Percentiles rank a stretch among this genome's conserved stretches.
Evolutionary conservation across 1,284 basidiomycete genomes (phyloP).

Genomic region (Pseudomicrostroma phylloplanum): DNA sequence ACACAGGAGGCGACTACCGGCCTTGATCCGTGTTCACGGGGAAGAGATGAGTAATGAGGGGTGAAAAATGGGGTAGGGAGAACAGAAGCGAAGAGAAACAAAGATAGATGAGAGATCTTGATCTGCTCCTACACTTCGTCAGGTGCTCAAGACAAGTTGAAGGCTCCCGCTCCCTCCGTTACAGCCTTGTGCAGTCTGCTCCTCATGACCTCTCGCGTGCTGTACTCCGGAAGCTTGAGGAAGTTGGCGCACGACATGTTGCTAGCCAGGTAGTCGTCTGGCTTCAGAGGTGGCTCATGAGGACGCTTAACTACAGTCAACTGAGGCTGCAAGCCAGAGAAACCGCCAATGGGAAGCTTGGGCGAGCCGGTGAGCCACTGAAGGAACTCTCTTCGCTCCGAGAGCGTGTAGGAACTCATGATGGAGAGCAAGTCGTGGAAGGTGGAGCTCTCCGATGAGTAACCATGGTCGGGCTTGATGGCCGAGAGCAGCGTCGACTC

Average conservation of each 20-base stretch:
- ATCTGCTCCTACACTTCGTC: background rate
- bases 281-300: conserved; percentile 68
- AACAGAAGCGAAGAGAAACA: background rate
- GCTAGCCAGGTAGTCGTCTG: conserved; percentile 91
- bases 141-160: conserved; percentile 46
- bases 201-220: conserved; percentile 39
- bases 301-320: conserved; percentile 96
- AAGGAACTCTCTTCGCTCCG: conserved; percentile 75
- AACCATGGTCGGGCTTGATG: conserved; percentile 95
- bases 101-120: background rate
- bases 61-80: too few species aligned
- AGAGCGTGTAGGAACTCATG: conserved; percentile 71
- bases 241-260: conserved; percentile 96
- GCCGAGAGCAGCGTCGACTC: conserved; percentile 72
- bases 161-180: conserved; percentile 43
- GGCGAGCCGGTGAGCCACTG: conserved; percentile 93
- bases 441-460: conserved; percentile 83
- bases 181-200: conserved; percentile 39
- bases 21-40: too few species aligned
- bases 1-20: too few species aligned
- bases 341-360: conserved; percentile 71
- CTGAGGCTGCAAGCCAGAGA: conserved; percentile 86
- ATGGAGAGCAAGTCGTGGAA: conserved; percentile 80
- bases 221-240: conserved; percentile 48
- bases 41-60: too few species aligned